These are phyloP conservation scores for Trichophyton equinum DNA, from an alignment of 2,329 filamentous ascomycete species.

Conservation along the genomic window DNA sequence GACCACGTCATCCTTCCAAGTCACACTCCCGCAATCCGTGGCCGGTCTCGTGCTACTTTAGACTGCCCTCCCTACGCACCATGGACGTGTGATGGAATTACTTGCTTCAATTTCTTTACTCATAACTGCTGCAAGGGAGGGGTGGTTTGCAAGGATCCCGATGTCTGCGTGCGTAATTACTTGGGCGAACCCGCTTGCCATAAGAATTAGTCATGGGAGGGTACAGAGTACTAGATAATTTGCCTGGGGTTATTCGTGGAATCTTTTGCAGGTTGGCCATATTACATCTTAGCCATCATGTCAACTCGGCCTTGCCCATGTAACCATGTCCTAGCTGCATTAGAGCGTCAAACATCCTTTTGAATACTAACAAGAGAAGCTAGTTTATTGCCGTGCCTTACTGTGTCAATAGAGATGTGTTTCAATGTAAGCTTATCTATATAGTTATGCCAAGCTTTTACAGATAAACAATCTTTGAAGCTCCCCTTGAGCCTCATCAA, in stretches of 20 bases:
- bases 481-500: not conserved
- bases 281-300: not conserved
- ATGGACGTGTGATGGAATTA: slow-evolving; percentile 9
- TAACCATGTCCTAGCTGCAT: not conserved
- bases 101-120: slow-evolving; percentile 11
- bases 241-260: not conserved
- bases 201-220: not conserved
- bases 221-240: not conserved
- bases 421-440: not conserved
- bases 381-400: not conserved
- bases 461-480: not conserved
- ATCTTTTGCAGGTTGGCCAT: no score
- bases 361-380: not conserved
- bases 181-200: slow-evolving; percentile 5
- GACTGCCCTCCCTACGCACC: slow-evolving; percentile 2
- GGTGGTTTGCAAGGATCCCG: slow-evolving; percentile 4
- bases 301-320: not conserved
- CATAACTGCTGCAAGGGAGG: slow-evolving; percentile 13
- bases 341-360: not conserved
- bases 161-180: slow-evolving; percentile 5
- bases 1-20: not conserved
- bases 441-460: not conserved
- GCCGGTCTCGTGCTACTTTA: not conserved
- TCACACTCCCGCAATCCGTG: not conserved
- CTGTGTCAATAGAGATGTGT: not conserved